These are phyloP conservation scores for Byssochlamys sp. DNA, from an alignment of 2,329 filamentous ascomycete genomes.

Conservation along the genomic window DNA sequence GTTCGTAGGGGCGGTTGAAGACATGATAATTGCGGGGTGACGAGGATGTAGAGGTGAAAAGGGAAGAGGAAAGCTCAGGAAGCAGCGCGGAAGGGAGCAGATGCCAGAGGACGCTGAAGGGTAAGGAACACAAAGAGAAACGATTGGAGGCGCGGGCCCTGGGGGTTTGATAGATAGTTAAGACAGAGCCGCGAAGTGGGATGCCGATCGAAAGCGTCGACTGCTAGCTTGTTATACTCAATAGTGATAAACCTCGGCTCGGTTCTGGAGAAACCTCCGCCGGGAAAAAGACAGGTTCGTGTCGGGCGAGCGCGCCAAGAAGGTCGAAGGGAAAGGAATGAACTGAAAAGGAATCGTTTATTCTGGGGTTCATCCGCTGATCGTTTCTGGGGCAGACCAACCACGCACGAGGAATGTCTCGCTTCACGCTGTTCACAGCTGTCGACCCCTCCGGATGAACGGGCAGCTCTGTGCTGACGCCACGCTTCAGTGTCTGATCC, in stretches of 20 bases:
- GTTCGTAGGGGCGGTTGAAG: neutral
- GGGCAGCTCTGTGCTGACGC: neutral
- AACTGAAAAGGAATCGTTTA: neutral
- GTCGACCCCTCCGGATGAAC: neutral
- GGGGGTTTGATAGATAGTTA: neutral
- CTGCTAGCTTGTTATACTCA: neutral
- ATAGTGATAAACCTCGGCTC: neutral
- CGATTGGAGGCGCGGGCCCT: neutral
- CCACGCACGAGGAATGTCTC: neutral
- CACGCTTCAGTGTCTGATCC: neutral
- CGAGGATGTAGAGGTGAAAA: neutral
- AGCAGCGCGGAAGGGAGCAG: neutral
- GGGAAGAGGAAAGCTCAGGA: neutral
- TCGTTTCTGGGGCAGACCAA: neutral
- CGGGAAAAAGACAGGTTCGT: neutral
- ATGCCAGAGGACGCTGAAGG: neutral
- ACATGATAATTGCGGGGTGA: neutral
- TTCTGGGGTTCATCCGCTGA: neutral
- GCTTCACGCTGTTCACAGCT: neutral
- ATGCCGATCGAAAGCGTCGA: neutral
- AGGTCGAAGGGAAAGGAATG: neutral
- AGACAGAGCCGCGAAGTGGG: neutral
- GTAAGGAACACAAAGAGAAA: neutral
- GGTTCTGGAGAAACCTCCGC: neutral
- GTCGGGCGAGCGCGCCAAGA: neutral